These are phyloP conservation scores for Termitomyces titanicus DNA, from an alignment of 768 basidiomycete species.

Conservation along the genomic window DNA sequence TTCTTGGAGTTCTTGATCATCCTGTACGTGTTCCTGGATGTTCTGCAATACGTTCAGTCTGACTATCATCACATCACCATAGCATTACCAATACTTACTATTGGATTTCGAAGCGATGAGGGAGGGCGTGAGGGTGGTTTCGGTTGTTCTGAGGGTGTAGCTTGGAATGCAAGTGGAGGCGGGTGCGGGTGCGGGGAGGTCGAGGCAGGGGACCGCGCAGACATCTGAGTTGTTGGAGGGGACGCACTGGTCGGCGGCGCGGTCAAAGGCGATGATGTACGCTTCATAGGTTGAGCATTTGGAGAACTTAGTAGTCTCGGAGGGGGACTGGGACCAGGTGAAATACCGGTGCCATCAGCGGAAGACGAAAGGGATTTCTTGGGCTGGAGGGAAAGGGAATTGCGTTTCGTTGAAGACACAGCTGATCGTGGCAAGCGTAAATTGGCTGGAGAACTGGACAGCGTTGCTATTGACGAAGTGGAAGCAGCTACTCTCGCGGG, in stretches of 20 bases:
- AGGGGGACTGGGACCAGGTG: slow-evolving; percentile 27
- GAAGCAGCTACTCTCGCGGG: slow-evolving; percentile 19
- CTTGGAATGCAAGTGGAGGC: slow-evolving; percentile 20
- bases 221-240: slow-evolving; percentile 16
- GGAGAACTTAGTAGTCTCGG: slow-evolving; percentile 22
- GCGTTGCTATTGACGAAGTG: slow-evolving; percentile 19
- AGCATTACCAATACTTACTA: slow-evolving; percentile 5
- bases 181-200: slow-evolving; percentile 15
- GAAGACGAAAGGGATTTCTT: slow-evolving; percentile 48
- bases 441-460: slow-evolving; percentile 15
- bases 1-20: slow-evolving; percentile 73
- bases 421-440: slow-evolving; percentile 21
- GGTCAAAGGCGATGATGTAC: slow-evolving; percentile 38
- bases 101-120: slow-evolving; percentile 18
- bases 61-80: background rate
- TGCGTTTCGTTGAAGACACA: slow-evolving; percentile 60
- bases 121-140: slow-evolving; percentile 26
- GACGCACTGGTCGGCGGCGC: slow-evolving; percentile 27
- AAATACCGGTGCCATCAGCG: slow-evolving; percentile 28
- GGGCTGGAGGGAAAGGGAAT: slow-evolving; percentile 42
- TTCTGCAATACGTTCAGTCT: background rate
- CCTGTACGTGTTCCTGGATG: slow-evolving; percentile 24
- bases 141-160: slow-evolving; percentile 17
- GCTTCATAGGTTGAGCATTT: slow-evolving; percentile 22
- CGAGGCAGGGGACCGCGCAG: slow-evolving; percentile 17